Evolutionary conservation across 2,329 filamentous ascomycete genomes (phyloP), one percentile per base, ranked within the genome.

Genomic region (Pezicula carpinea): DNA sequence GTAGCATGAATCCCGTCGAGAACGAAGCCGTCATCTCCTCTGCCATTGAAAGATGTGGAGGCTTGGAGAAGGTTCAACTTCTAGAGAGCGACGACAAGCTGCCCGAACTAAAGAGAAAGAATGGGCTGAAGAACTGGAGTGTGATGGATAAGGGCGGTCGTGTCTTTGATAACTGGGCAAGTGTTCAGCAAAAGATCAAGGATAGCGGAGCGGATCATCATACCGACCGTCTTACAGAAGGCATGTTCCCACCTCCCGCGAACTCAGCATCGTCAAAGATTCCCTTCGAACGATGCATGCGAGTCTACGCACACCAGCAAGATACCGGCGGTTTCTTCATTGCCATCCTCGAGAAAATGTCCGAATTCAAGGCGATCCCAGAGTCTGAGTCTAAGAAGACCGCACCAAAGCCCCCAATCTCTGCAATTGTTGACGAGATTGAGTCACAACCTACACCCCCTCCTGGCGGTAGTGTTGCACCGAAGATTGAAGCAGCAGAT

Each of bases 241-340:
- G 82, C 64, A 96, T 96, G 87, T 99, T 99, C 69, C 78, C 91
- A 5, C 69, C 70, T 33, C 75, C 80, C 0, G 73, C 74, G 70
- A 33, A 70, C 73, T 22, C 79, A 77, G 46, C 73, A 70, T 43
- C 67, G 65, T 34, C 79, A 67, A 62, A 78, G 68, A 75, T 96
- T 19, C 90, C 90, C 14, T 77, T 97, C 15, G 88, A 96, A 60
- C 81, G 87, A 50, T 96, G 92, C 68, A 91, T 97, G 77, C 81
- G 93, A 52, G 83, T 99, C 6, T 99, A 97, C 66, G 88, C 91
- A 29, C 93, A 99, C 66, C 78, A 90, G 63, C 93, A 99, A 68
- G 90, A 99, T 60, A 99, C 93, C 3, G 93, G 93, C 47, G 92
- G 87, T 18, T 99, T 99, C 76, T 99, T 99, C 72, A 96, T 99